A percentile compares a stretch with the other conserved stretches of the same genome.
These are phyloP conservation scores for Ceratocystis albifundus DNA, from an alignment of 2,329 filamentous ascomycete species.

Conservation along the genomic window DNA sequence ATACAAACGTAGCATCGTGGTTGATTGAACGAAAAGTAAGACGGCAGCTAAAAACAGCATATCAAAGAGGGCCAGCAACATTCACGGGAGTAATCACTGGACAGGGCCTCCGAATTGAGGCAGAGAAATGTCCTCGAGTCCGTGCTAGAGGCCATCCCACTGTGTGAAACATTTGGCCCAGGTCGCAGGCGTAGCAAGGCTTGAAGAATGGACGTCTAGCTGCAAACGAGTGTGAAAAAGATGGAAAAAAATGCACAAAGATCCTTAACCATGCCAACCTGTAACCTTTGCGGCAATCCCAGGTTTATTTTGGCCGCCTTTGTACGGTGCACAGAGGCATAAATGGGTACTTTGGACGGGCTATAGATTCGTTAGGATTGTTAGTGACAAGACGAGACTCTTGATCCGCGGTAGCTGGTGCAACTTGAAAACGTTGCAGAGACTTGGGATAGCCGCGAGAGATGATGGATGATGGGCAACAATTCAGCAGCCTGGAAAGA, in stretches of 20 bases:
- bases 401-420: neutral
- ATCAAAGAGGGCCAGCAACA: no score
- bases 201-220: neutral
- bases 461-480: no score
- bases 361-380: neutral
- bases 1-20: no score
- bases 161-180: slow-evolving; percentile 1
- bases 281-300: neutral
- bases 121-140: neutral
- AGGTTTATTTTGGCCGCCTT: neutral
- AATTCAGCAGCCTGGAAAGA: neutral
- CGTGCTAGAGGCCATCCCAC: neutral
- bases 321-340: neutral
- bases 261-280: neutral
- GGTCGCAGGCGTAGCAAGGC: neutral
- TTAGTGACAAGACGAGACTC: neutral
- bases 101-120: neutral
- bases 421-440: neutral
- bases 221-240: neutral
- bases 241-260: neutral
- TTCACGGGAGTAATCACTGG: no score
- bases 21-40: no score
- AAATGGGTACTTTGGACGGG: neutral
- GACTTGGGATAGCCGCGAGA: neutral
- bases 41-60: no score